phyloP scores from a whole-genome alignment of 805 yeast genomes.

The Hanseniaspora vineae region DNA sequence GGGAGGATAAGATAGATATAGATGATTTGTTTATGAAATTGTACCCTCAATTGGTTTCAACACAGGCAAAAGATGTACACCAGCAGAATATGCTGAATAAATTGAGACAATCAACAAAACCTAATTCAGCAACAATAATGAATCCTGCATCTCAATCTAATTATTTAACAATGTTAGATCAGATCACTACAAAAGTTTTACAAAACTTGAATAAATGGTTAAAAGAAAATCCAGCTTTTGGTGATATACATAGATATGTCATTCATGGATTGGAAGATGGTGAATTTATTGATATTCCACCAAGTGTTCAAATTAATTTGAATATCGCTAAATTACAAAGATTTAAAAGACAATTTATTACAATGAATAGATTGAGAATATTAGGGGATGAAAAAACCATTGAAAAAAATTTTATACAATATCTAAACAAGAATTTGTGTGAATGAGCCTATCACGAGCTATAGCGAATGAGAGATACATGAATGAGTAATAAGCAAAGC shows the following conservation, averaged over 20 bases:
- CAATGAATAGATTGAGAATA: constrained; percentile 65
- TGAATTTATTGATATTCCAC: constrained; percentile 26
- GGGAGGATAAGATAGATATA: constrained; percentile 29
- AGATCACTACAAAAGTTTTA: constrained; percentile 9
- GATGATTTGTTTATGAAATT: constrained; percentile 56
- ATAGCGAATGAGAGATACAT: too few species aligned
- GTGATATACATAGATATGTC: constrained; percentile 15
- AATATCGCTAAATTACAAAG: constrained; percentile 63
- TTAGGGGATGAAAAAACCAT: constrained; percentile 54
- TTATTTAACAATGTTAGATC: constrained; percentile 25
- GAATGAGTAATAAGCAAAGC: too few species aligned
- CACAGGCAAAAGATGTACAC: constrained; percentile 5
- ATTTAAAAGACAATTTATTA: constrained; percentile 69
- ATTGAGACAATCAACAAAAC: constrained; percentile 37
- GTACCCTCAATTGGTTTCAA: constrained; percentile 21
- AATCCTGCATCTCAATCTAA: constrained; percentile 70
- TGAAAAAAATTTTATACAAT: constrained; percentile 62
- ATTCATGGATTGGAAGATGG: constrained; percentile 14
- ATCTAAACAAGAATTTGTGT: constrained; percentile 46
- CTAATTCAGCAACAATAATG: constrained; percentile 73
- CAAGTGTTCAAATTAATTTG: constrained; percentile 38
- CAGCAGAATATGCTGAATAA: constrained; percentile 27
- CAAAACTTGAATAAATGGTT: constrained; percentile 52
- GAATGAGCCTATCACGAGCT: too few species aligned
- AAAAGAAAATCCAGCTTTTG: constrained; percentile 37